A percentile compares a stretch with the other conserved stretches of the same genome.
phyloP scores from a whole-genome alignment of 768 basidiomycete genomes.

The Rhizopogon vinicolor region DNA sequence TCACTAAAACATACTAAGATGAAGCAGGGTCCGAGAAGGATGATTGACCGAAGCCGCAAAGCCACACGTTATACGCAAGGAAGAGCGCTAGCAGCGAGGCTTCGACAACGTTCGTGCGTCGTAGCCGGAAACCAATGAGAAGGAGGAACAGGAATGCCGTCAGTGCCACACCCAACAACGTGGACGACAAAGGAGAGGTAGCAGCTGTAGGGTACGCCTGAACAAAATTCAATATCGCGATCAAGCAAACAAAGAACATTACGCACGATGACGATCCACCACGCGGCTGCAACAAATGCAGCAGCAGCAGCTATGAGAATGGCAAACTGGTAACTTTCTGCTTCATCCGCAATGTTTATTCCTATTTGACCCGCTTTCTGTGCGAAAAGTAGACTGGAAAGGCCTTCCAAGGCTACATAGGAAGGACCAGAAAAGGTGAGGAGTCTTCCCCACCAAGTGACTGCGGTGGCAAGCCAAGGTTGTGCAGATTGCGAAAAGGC shows the following conservation, averaged over 20 bases:
- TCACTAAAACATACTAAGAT: slow-evolving; percentile 56
- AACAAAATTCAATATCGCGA: background rate
- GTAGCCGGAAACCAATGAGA: slow-evolving; percentile 83
- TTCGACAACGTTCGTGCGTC: slow-evolving; percentile 90
- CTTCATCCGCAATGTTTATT: slow-evolving; percentile 64
- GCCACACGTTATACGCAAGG: slow-evolving; percentile 88
- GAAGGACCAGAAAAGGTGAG: slow-evolving; percentile 69
- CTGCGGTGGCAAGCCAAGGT: slow-evolving; percentile 51
- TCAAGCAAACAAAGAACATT: background rate
- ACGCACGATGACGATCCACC: slow-evolving; percentile 83
- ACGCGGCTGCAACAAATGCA: slow-evolving; percentile 77
- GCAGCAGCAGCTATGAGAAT: slow-evolving; percentile 73
- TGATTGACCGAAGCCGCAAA: slow-evolving; percentile 76
- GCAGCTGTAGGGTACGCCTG: slow-evolving; percentile 83
- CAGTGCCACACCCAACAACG: slow-evolving; percentile 81
- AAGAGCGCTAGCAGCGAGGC: slow-evolving; percentile 84
- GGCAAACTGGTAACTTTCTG: slow-evolving; percentile 73
- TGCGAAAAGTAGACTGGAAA: slow-evolving; percentile 78
- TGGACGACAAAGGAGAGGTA: slow-evolving; percentile 81
- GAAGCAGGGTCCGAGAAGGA: slow-evolving; percentile 71
- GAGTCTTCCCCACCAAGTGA: slow-evolving; percentile 68
- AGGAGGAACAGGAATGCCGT: slow-evolving; percentile 90
- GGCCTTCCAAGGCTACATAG: slow-evolving; percentile 79
- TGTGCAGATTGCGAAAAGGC: slow-evolving; percentile 64
- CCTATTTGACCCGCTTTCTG: slow-evolving; percentile 79